phyloP scores from a whole-genome alignment of 139 green algal species.

The Coelastrella sp. region DNA sequence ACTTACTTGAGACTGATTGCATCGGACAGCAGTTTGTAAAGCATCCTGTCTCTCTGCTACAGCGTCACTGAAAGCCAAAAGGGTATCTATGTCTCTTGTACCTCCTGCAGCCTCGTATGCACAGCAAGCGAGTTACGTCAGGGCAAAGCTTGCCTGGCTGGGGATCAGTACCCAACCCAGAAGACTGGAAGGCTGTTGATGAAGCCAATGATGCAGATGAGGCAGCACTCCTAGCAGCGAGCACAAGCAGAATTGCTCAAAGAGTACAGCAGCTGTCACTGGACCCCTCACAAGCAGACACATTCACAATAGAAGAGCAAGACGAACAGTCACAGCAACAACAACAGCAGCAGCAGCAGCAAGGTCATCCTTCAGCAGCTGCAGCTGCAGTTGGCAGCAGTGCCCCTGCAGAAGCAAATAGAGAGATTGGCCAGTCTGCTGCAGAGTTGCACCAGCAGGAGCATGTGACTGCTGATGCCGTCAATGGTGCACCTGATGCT shows the following conservation, averaged over 20 bases:
- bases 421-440: too few relatives aligned
- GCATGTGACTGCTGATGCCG: neutral
- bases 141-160: conserved; percentile 79
- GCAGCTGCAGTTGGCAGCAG: conserved; percentile 34
- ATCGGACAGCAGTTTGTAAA: too few relatives aligned
- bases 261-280: conserved; percentile 59
- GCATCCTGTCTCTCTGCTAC: too few relatives aligned
- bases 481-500: conserved; percentile 17
- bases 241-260: conserved; percentile 54
- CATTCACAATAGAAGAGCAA: neutral
- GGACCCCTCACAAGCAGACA: conserved; percentile 13
- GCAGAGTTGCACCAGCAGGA: too few relatives aligned
- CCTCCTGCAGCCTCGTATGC: conserved; percentile 30
- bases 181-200: conserved; percentile 86
- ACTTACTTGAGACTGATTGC: too few relatives aligned
- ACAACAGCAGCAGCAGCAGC: conserved; percentile 23
- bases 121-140: conserved; percentile 28
- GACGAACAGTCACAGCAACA: neutral
- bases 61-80: too few relatives aligned
- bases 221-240: conserved; percentile 54
- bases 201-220: conserved; percentile 69
- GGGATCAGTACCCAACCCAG: conserved; percentile 74
- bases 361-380: neutral
- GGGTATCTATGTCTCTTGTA: neutral
- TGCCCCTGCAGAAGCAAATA: too few relatives aligned